Evolutionary conservation across 768 basidiomycete genomes (phyloP).

Genomic region (Galerina sulciceps): DNA sequence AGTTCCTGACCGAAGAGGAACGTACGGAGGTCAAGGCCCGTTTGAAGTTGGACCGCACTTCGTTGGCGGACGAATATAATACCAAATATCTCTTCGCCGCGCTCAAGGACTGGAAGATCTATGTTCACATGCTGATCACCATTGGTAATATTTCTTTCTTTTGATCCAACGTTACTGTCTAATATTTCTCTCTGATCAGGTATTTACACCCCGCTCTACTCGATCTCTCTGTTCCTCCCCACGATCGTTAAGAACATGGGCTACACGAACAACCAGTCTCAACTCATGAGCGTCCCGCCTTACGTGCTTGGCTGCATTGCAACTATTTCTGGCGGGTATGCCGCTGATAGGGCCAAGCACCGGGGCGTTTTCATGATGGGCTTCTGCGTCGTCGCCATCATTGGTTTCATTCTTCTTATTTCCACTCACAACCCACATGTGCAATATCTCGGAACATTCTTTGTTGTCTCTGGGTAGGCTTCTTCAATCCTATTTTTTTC

Average conservation of each 20-base stretch:
- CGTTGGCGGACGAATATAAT: constrained; percentile 31
- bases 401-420: constrained; percentile 32
- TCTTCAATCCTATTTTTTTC: background rate
- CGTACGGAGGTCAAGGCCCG: constrained; percentile 31
- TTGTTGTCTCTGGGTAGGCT: constrained; percentile 33
- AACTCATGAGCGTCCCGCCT: constrained; percentile 37
- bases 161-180: background rate
- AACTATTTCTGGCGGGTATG: constrained; percentile 27
- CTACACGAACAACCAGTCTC: constrained; percentile 30
- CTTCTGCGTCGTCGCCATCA: constrained; percentile 28
- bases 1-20: constrained; percentile 32
- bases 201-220: constrained; percentile 34
- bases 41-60: constrained; percentile 29
- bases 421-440: constrained; percentile 27
- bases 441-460: constrained; percentile 34
- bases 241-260: constrained; percentile 33
- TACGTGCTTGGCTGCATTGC: constrained; percentile 32
- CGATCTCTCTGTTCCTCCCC: constrained; percentile 35
- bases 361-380: constrained; percentile 32
- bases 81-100: constrained; percentile 30
- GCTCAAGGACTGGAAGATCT: constrained; percentile 37
- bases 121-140: constrained; percentile 36
- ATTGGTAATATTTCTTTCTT: constrained; percentile 22
- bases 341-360: constrained; percentile 27
- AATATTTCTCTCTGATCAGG: constrained; percentile 14